Base-by-base conservation (phyloP, 1,139 yeast genomes). In the Hyphopichia fennica region DNA sequence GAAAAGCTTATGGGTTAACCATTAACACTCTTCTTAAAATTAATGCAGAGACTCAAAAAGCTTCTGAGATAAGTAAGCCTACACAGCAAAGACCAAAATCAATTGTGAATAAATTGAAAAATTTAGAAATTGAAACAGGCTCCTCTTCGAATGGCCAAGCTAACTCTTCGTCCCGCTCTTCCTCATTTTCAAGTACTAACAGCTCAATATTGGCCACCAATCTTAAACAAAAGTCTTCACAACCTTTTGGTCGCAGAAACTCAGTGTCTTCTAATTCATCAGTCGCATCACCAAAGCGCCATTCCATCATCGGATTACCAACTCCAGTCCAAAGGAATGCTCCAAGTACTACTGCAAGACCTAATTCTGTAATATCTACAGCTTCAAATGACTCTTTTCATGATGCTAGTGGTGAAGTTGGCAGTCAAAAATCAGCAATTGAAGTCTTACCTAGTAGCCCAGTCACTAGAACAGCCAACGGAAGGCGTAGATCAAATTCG, bases 401-500 rank as follows among this genome's bases (percentile, higher is more conserved):
- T 27, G 41, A 41, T 18, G 41, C 42, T 10, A 35, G 2, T 2
- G 19, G 28, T 19, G 17, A 14, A 6, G 22, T 11, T 10, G n/a
- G 11, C 11, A 11, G n/a, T n/a, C 28, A 25, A 25, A 25, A 4
- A 9, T 7, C 28, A 9, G 28, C 4, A 10, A 9, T 11, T 5
- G 28, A 25, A 5, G 13, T n/a, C 28, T 7, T 10, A 7, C 10
- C 25, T 7, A 10, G 9, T 22, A 7, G 9, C 10, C 25, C 7
- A 22, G 25, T 22, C 9, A 10, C 25, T 22, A 22, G 25, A 22
- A 7, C 25, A 28, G 31, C 31, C 37, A 16, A 11, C n/a, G 63
- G 64, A 2, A 61, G 75, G 18, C 59, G 65, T 27, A 58, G 77
- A 41, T 66, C 77, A 3, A 69, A 64, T 45, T 70, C 77, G 1